Conservation (phyloP, 2,329 filamentous ascomycete genomes). For the Aspergillus fumigatiaffinis region DNA sequence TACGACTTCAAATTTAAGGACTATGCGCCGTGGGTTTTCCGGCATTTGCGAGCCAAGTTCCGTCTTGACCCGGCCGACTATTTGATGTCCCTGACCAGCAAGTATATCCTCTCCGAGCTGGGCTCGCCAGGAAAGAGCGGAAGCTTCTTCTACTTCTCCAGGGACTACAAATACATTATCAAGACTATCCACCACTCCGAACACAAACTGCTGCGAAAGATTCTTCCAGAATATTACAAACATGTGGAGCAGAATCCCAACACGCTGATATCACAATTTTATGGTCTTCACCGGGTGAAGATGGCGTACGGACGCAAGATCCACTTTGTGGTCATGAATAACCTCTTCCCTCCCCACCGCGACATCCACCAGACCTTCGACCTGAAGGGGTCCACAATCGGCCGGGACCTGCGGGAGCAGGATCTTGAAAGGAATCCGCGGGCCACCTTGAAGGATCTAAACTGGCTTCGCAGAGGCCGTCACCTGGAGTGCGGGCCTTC, state of each 20-base stretch:
- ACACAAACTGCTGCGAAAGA: constrained; percentile 47
- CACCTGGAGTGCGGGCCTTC: constrained; percentile 83
- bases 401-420: constrained; percentile 85
- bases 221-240: constrained; percentile 81
- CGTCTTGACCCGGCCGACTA: constrained; percentile 94
- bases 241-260: constrained; percentile 93
- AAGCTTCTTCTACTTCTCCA: constrained; percentile 99
- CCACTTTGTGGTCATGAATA: constrained; percentile 99
- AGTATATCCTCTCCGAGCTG: constrained; percentile 96
- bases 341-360: constrained; percentile 92
- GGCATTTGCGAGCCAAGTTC: constrained; percentile 82
- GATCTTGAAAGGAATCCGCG: constrained; percentile 83
- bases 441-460: constrained; percentile 92
- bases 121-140: constrained; percentile 97
- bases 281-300: constrained; percentile 94
- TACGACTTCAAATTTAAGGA: constrained; percentile 99
- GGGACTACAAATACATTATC: constrained; percentile 99
- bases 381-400: constrained; percentile 92
- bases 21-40: constrained; percentile 99
- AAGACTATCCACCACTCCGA: constrained; percentile 98
- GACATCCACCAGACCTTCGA: constrained; percentile 98
- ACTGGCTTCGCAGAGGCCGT: constrained; percentile 84
- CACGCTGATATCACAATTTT: constrained; percentile 95
- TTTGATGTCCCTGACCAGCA: constrained; percentile 94
- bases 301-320: constrained; percentile 98